These are phyloP conservation scores for Lolium multiflorum DNA, from an alignment of 176 grass and related monocot species.

Conservation along the genomic window DNA sequence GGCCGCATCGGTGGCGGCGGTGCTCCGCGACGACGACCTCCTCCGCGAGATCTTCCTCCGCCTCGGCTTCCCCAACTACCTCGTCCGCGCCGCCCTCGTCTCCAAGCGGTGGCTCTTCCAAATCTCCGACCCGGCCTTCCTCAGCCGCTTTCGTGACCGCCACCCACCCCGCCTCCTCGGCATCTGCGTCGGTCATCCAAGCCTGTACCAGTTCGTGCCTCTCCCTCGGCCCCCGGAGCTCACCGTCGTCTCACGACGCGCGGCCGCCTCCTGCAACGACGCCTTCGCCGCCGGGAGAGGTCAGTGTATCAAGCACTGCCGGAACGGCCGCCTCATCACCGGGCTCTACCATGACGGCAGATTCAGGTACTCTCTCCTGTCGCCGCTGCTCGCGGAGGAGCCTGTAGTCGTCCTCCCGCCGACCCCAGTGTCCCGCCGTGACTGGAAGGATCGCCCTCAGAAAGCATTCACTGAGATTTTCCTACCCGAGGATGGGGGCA, in stretches of 20 bases:
- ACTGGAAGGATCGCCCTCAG: neutral
- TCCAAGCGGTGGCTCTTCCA: neutral
- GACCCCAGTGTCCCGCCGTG: neutral
- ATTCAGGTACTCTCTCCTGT: neutral
- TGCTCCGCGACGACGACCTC: slow-evolving; percentile 9
- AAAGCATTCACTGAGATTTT: neutral
- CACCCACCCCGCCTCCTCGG: neutral
- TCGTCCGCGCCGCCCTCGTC: slow-evolving; percentile 4
- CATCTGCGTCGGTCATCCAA: neutral
- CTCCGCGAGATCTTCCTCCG: neutral
- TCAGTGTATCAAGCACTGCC: neutral
- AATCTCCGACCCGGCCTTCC: neutral
- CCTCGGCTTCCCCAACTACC: slow-evolving; percentile 16
- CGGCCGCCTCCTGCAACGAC: neutral
- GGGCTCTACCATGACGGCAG: neutral
- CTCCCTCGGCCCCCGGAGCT: neutral
- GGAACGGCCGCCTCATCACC: neutral
- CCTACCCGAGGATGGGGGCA: slow-evolving; percentile 1
- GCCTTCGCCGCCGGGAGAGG: neutral
- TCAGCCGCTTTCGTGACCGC: neutral
- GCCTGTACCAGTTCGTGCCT: neutral
- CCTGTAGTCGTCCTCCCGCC: neutral
- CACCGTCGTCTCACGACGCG: neutral
- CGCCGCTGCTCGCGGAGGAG: neutral
- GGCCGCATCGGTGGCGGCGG: slow-evolving; percentile 1